Evolutionary conservation across 176 grass and related monocot genomes (phyloP).

Genomic region (Microstegium vimineum): DNA sequence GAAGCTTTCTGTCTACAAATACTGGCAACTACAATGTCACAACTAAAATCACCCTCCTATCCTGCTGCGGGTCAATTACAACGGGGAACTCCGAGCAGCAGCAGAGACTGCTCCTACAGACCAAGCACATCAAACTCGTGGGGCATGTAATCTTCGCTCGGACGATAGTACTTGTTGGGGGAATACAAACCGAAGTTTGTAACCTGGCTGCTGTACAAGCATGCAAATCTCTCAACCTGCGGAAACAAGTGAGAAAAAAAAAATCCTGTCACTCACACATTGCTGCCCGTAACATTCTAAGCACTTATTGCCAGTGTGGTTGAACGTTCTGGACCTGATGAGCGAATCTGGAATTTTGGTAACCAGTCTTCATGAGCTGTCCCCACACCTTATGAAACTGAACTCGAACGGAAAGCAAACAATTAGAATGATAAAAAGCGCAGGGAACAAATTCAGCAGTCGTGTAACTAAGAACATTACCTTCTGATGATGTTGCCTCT

Average conservation of each 20-base stretch:
- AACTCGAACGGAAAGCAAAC: constrained; percentile 12
- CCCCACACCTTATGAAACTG: constrained; percentile 99
- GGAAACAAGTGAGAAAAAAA: neutral
- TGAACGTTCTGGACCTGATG: constrained; percentile 63
- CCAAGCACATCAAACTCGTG: constrained; percentile 90
- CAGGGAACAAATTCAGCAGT: neutral
- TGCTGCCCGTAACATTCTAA: neutral
- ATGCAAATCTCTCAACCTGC: constrained; percentile 98
- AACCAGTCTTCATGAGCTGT: constrained; percentile 99
- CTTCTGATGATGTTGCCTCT: constrained; percentile 73
- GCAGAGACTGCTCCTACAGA: constrained; percentile 25
- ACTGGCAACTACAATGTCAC: constrained; percentile 9
- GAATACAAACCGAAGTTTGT: constrained; percentile 83
- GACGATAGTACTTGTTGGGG: constrained; percentile 91
- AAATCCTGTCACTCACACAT: constrained; percentile 1
- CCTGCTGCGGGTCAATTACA: neutral
- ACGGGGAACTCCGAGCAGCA: neutral
- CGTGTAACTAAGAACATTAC: constrained; percentile 28
- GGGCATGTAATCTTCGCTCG: constrained; percentile 98
- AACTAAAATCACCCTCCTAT: constrained; percentile 19
- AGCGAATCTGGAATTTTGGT: constrained; percentile 97
- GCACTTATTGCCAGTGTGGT: neutral
- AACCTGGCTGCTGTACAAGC: constrained; percentile 91
- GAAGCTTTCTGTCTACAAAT: constrained; percentile 9
- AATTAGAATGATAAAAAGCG: neutral